phyloP scores from a whole-genome alignment of 2,329 filamentous ascomycete species.

The Juglanconis sp. region DNA sequence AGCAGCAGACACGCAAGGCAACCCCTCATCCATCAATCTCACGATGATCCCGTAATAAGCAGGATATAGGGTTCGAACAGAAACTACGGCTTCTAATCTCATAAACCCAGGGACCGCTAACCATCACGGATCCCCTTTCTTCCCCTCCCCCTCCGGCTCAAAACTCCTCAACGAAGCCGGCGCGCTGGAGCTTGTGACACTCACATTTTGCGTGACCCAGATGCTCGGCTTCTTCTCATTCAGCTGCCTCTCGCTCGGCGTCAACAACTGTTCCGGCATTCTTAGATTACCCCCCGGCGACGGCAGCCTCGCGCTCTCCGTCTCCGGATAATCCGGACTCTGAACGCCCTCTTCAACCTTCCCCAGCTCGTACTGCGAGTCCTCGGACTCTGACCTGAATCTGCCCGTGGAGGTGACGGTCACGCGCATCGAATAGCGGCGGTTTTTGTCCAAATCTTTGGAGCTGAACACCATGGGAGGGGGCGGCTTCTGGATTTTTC shows the following conservation, averaged over 20 bases:
- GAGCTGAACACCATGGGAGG: background rate
- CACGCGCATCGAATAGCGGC: background rate
- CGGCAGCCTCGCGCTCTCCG: background rate
- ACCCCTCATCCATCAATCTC: too few species aligned
- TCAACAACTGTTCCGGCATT: background rate
- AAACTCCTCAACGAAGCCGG: too few species aligned
- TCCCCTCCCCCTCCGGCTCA: too few species aligned
- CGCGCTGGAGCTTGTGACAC: slow-evolving; percentile 20
- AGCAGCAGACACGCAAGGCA: too few species aligned
- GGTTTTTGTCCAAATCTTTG: background rate
- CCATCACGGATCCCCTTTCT: too few species aligned
- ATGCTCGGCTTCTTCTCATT: background rate
- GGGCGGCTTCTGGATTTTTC: background rate
- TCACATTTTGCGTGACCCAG: background rate
- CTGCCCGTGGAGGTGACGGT: background rate
- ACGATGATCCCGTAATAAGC: too few species aligned
- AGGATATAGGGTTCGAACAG: too few species aligned
- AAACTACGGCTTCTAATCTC: too few species aligned
- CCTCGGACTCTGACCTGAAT: background rate
- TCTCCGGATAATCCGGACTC: background rate
- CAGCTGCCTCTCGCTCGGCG: background rate
- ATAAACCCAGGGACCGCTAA: too few species aligned
- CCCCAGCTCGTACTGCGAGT: background rate
- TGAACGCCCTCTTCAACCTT: background rate
- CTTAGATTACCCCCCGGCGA: background rate